Evolutionary conservation across 306 rosid species (phyloP), one percentile per base, ranked within the genome.

Genomic region (Urtica urens): DNA sequence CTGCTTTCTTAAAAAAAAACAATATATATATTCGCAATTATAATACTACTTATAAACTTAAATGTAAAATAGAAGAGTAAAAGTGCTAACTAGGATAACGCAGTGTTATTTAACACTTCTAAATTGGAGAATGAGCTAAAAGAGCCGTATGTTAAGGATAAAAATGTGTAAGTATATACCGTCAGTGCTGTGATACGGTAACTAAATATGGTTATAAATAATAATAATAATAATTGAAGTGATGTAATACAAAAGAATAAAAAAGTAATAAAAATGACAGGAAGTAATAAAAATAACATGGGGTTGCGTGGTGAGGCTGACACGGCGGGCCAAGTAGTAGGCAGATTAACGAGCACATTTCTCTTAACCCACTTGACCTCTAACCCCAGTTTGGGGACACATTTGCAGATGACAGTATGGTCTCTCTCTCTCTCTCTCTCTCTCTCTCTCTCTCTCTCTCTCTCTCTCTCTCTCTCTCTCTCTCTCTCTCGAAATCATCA

Each of bases 261-360:
- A 23, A 25, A 25, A 4, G 15, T 37, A 17, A 45, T 3, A 10
- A 33, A 11, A 28, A 25, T 17, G 87, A 64, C 67, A 79, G 55
- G 60, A 26, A 59, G 68, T 46, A 54, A 62, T 55, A 58, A 51
- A 54, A 70, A 73, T 70, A 84, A 84, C 95, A 58, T 80, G 95
- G 92, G 93, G 70, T 55, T 84, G 87, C 64, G 79, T 68, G 92
- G 60, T 53, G 20, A 19, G 82, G 71, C 71, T 60, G 95, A 70
- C 81, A 80, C 81, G 73, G 0, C 75, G 92, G 95, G 81, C 95
- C 92, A 65, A 64, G 48, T 9, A 65, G 73, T 74, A 64, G 69
- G 78, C 48, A 48, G 67, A 66, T 57, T 39, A 64, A 67, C 62
- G 57, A 67, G 72, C 81, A 77, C 53, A 70, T 51, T 80, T 63